Percentiles rank a stretch among this genome's conserved stretches.
Evolutionary conservation across 768 basidiomycete species (phyloP).

Genomic region (Lyophyllum decastes): DNA sequence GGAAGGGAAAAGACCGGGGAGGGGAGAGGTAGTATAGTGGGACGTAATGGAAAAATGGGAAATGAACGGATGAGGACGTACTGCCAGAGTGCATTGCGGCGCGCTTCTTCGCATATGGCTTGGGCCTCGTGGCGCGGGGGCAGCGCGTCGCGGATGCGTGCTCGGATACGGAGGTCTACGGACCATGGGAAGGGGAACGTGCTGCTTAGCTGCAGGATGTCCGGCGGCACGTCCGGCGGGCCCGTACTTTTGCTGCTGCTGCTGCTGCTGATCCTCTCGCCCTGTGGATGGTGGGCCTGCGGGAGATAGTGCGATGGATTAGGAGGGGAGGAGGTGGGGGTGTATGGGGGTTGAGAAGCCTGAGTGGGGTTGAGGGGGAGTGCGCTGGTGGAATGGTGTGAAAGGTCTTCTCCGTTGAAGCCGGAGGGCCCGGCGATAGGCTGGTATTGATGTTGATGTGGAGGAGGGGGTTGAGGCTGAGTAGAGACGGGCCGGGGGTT

Average conservation of each 20-base stretch:
- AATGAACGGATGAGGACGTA: conserved; percentile 33
- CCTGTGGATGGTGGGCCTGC: no score
- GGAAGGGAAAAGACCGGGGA: neutral
- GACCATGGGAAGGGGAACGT: conserved; percentile 74
- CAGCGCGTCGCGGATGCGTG: conserved; percentile 63
- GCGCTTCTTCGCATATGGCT: conserved; percentile 62
- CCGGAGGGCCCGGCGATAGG: conserved; percentile 1
- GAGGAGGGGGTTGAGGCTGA: no score
- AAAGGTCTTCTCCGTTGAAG: conserved; percentile 6
- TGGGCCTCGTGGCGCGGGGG: conserved; percentile 61
- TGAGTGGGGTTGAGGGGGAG: neutral
- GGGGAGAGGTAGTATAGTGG: no score
- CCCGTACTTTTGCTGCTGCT: neutral
- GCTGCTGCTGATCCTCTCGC: no score
- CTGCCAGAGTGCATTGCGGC: conserved; percentile 75
- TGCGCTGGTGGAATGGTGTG: neutral
- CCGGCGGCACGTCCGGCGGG: conserved; percentile 43
- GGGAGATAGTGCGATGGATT: no score
- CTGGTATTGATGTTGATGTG: neutral
- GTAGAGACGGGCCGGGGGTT: conserved; percentile 29
- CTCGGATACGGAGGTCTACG: conserved; percentile 61
- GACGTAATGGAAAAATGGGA: conserved; percentile 1
- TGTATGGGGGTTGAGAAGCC: neutral
- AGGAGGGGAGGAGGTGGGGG: neutral
- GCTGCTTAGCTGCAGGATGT: conserved; percentile 60